These are phyloP conservation scores for Dunaliella salina DNA, from an alignment of 163 green algal species.

Conservation along the genomic window DNA sequence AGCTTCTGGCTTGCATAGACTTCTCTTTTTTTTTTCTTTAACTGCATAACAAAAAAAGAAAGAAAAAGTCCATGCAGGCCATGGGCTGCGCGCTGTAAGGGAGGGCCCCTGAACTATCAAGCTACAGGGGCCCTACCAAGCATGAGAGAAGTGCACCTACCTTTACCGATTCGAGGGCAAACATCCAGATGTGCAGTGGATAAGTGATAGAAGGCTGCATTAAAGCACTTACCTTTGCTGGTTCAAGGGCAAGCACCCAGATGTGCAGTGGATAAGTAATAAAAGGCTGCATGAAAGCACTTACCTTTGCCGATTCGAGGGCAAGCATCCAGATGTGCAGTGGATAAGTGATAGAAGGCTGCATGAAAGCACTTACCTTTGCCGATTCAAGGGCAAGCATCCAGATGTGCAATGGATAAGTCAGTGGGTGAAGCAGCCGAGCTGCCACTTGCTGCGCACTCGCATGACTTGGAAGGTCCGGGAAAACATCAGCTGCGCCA, in stretches of 20 bases:
- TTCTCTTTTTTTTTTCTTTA: too few species aligned
- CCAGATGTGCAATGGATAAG: not conserved
- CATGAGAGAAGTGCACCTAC: too few species aligned
- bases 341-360: too few species aligned
- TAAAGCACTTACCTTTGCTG: not conserved
- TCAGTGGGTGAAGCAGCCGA: not conserved
- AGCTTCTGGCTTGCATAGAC: too few species aligned
- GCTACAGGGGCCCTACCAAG: too few species aligned
- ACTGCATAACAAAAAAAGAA: too few species aligned
- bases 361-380: not conserved
- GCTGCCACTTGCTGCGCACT: not conserved
- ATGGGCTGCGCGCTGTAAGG: too few species aligned
- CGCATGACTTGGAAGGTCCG: not conserved
- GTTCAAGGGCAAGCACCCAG: not conserved
- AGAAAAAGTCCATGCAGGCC: too few species aligned
- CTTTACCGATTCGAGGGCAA: not conserved
- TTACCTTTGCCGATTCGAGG: not conserved
- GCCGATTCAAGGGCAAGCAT: not conserved
- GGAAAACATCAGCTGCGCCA: too few species aligned
- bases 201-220: too few species aligned
- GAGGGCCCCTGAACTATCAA: too few species aligned
- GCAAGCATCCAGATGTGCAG: not conserved
- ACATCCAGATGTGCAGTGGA: not conserved
- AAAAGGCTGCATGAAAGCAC: too few species aligned
- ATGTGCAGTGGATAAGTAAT: not conserved